A percentile compares a stretch with the other conserved stretches of the same genome.
Conservation (phyloP, 768 basidiomycete genomes). For the Cystobasidium onofrii region DNA sequence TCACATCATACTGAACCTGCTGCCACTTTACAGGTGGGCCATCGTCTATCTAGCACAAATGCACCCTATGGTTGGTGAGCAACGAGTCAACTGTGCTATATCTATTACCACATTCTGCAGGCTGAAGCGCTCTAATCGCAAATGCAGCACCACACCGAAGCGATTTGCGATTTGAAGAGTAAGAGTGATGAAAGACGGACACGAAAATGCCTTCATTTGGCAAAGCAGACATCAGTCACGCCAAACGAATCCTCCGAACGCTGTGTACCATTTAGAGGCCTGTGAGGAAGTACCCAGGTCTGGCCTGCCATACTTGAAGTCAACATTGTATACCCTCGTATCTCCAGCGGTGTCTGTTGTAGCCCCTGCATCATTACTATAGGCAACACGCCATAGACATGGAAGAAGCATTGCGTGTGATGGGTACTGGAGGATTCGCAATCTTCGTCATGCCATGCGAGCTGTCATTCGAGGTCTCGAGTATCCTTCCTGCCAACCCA, state of each 20-base stretch:
- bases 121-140: too few relatives aligned
- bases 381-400: too few relatives aligned
- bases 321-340: too few relatives aligned
- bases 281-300: neutral
- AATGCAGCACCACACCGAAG: slow-evolving; percentile 5
- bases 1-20: too few relatives aligned
- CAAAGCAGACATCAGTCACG: too few relatives aligned
- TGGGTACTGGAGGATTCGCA: too few relatives aligned
- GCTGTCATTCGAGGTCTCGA: too few relatives aligned
- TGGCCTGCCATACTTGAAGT: neutral
- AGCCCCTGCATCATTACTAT: neutral
- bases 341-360: neutral
- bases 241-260: too few relatives aligned
- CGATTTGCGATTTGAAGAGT: slow-evolving; percentile 18
- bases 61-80: slow-evolving; percentile 25
- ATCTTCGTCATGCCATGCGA: too few relatives aligned
- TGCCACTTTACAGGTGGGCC: slow-evolving; percentile 15
- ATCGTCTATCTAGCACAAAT: slow-evolving; percentile 22
- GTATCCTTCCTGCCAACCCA: neutral
- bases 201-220: too few relatives aligned
- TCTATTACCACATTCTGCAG: too few relatives aligned
- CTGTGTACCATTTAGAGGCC: neutral
- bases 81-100: neutral
- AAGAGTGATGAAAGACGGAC: neutral
- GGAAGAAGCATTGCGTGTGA: too few relatives aligned